Evolutionary conservation across 768 basidiomycete genomes (phyloP).

Genomic region (Rhodotorula babjevae): DNA sequence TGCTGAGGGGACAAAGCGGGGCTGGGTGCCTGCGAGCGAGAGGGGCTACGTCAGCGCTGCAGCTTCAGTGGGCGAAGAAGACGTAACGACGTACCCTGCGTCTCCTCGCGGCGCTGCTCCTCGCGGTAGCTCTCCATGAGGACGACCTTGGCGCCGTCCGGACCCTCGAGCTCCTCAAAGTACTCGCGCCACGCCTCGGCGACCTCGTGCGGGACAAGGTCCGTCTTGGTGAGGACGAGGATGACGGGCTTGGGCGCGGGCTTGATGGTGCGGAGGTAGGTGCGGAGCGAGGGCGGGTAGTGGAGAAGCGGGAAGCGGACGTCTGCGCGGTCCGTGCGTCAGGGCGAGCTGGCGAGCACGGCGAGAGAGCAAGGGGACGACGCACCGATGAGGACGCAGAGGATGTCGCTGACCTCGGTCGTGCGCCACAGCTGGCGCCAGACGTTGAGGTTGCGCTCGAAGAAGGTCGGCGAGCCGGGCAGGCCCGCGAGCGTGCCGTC

Average conservation of each 20-base stretch:
- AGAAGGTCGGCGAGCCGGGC: slow-evolving; percentile 46
- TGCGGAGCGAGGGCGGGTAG: slow-evolving; percentile 69
- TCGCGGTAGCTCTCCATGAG: slow-evolving; percentile 71
- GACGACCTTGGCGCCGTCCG: slow-evolving; percentile 59
- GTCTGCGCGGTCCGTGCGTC: neutral
- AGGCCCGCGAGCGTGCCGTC: slow-evolving; percentile 24
- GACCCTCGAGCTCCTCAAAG: slow-evolving; percentile 48
- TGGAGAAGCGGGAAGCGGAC: slow-evolving; percentile 77
- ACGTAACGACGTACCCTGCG: slow-evolving; percentile 38
- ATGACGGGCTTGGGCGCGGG: slow-evolving; percentile 52
- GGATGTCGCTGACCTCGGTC: slow-evolving; percentile 79
- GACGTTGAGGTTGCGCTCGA: slow-evolving; percentile 85
- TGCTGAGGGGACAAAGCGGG: slow-evolving; percentile 58
- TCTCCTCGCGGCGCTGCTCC: slow-evolving; percentile 45
- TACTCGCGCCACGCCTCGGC: slow-evolving; percentile 59
- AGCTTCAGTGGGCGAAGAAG: neutral
- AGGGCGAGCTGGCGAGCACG: no score
- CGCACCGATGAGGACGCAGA: slow-evolving; percentile 74
- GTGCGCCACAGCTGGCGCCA: slow-evolving; percentile 98
- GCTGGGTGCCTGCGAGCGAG: slow-evolving; percentile 39
- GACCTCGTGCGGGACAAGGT: slow-evolving; percentile 67
- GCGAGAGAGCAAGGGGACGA: neutral
- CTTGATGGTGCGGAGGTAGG: slow-evolving; percentile 54
- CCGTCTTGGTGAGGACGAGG: slow-evolving; percentile 80
- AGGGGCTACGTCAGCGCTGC: no score